Base-by-base conservation (phyloP, 805 yeast species). In the Saccharomycopsis capsularis region DNA sequence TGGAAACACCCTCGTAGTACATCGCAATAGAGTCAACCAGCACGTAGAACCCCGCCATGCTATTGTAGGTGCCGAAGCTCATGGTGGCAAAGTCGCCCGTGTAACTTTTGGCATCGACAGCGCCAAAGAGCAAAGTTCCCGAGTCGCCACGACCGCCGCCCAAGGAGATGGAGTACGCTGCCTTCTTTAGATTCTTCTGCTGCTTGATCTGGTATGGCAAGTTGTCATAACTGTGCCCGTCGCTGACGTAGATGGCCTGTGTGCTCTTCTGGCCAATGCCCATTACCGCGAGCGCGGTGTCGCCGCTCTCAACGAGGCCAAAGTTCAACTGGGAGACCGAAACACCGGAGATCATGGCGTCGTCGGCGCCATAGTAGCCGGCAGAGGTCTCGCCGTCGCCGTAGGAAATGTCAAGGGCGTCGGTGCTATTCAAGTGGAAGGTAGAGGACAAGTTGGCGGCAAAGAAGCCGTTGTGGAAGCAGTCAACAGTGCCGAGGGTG, bases 241-340 rank as follows among this genome's bases (percentile, higher is more conserved):
- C 35, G 9, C n/a, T n/a, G 21, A 36, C 27, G 51, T 68, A 66
- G 0, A 90, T 82, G 2, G 76, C 68, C 63, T 89, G 95, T 48
- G 84, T 70, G 11, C 79, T 84, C 7, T 76, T 65, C 44, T 82
- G 68, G 7, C 93, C 91, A 52, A 85, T 78, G 22, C 90, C 89
- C 36, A 85, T 63, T 22, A 86, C 91, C 46, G 95, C 91, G 47
- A 74, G 64, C 9, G 78, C 62, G 3, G 90, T 78, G 53, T 78
- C 76, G 1, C 87, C 77, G 25, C 63, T 61, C 59, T 78, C 78
- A 2, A 85, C 91, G 22, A 88, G 78, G 2, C 95, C 96, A 62
- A 89, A 74, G 5, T 87, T 78, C 32, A 84, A 65, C 48, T 69
- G 66, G 0, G 67, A 52, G 9, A 85, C 66, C 2, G 69, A 63